A percentile compares a stretch with the other conserved stretches of the same genome.
Evolutionary conservation across 2,329 filamentous ascomycete genomes (phyloP).

Genomic region (Plectosphaerella plurivora): DNA sequence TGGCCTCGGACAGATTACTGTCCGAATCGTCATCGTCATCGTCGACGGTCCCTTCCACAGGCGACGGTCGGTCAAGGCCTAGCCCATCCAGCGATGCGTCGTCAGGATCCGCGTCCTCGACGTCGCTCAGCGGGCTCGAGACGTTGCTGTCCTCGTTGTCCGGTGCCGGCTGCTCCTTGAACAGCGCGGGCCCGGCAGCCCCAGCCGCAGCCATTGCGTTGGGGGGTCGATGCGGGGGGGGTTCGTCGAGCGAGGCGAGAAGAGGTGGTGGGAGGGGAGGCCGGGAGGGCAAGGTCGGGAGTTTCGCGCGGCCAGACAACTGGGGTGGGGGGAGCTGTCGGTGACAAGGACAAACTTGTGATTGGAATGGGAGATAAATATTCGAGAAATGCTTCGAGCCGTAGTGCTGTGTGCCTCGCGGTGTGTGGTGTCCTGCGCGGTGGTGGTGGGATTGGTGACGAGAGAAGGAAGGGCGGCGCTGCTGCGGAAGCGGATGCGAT

Average conservation of each 20-base stretch:
- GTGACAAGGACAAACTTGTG: not conserved
- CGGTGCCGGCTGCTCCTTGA: slow-evolving; percentile 38
- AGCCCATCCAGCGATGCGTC: slow-evolving; percentile 63
- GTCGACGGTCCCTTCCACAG: slow-evolving; percentile 10
- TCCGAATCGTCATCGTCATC: slow-evolving; percentile 37
- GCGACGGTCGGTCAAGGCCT: slow-evolving; percentile 29
- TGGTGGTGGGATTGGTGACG: slow-evolving; percentile 1
- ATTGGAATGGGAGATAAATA: not conserved
- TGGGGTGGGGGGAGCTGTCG: not conserved
- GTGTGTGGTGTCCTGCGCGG: not conserved
- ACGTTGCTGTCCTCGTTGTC: slow-evolving; percentile 64
- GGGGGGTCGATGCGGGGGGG: not conserved
- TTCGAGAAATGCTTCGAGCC: not conserved
- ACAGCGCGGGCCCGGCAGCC: slow-evolving; percentile 43
- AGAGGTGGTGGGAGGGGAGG: slow-evolving; percentile 6
- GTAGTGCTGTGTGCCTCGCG: not conserved
- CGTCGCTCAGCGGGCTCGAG: slow-evolving; percentile 90
- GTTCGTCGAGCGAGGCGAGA: slow-evolving; percentile 1
- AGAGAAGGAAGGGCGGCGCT: slow-evolving; percentile 12
- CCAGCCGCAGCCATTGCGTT: slow-evolving; percentile 48
- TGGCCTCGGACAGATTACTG: slow-evolving; percentile 54
- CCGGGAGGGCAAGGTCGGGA: not conserved
- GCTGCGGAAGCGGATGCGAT: slow-evolving; percentile 14
- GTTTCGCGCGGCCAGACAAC: not conserved
- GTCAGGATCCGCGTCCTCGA: slow-evolving; percentile 73